These are phyloP conservation scores for Westerdykella sp. DNA, from an alignment of 2,329 filamentous ascomycete genomes.

Conservation along the genomic window DNA sequence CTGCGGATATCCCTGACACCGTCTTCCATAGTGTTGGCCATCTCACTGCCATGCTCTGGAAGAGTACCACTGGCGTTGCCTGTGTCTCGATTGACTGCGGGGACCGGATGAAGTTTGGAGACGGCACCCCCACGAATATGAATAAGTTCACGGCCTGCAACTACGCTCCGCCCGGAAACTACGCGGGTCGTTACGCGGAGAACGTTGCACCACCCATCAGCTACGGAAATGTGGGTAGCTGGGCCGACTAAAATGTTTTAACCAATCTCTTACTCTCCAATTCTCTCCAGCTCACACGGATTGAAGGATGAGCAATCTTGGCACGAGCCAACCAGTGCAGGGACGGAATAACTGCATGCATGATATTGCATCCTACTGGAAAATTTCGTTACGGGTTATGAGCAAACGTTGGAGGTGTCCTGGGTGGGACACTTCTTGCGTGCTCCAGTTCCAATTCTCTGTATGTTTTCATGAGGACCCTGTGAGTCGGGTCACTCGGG, in stretches of 20 bases:
- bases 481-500: too few relatives aligned
- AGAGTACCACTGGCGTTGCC: slow-evolving; percentile 32
- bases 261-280: too few relatives aligned
- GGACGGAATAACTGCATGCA: too few relatives aligned
- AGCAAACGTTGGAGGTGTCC: too few relatives aligned
- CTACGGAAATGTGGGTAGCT: slow-evolving; percentile 17
- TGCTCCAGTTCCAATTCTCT: too few relatives aligned
- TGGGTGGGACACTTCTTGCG: too few relatives aligned
- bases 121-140: slow-evolving; percentile 11
- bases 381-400: too few relatives aligned
- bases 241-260: slow-evolving; percentile 20
- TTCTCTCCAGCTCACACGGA: too few relatives aligned
- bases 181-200: slow-evolving; percentile 46
- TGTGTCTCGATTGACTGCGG: slow-evolving; percentile 31
- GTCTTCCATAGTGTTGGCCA: slow-evolving; percentile 31
- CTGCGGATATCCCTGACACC: slow-evolving; percentile 46
- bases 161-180: slow-evolving; percentile 65
- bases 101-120: slow-evolving; percentile 18
- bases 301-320: too few relatives aligned
- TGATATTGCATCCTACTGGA: too few relatives aligned
- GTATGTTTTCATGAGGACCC: too few relatives aligned
- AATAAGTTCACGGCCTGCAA: slow-evolving; percentile 69
- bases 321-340: too few relatives aligned
- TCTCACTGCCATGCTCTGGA: slow-evolving; percentile 36
- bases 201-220: slow-evolving; percentile 45